Evolutionary conservation across 2,329 filamentous ascomycete species (phyloP), one percentile per base, ranked within the genome.

Genomic region (Meredithiella fracta): DNA sequence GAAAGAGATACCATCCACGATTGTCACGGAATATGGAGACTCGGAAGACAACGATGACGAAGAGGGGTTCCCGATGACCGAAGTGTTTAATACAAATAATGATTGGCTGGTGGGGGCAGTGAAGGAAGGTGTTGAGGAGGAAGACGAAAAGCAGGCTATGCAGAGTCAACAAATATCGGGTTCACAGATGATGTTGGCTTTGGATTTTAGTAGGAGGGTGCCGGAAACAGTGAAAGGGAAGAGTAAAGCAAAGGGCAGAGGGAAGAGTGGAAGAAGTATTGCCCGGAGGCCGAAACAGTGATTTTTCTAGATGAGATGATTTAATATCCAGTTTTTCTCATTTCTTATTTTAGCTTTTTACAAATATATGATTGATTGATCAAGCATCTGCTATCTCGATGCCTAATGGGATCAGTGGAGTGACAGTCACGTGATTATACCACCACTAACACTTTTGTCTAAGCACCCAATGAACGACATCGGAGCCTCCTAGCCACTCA

Each of bases 171-270:
- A 14, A 7, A 11, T 37, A 7, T 50, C 55, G n/a, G 54, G 47
- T 14, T 55, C 52, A 20, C 53, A 58, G 17, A 38, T 58, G 22
- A 37, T 58, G 17, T 38, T 58, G 15, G 42, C 44, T 29, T 55
- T 58, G 25, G 56, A 58, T 38, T 55, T 51, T 22, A 54, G 53
- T 17, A 26, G 34, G 5, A 37, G 25, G 20, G 40, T 29, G 14
- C 34, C 26, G 37, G 56, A 51, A n/a, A 9, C 38, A 47, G 23
- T 23, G 25, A 56, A 40, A 22, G 51, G 26, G 11, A 55, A 40
- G 47, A 26, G 55, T 26, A 57, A 47, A n/a, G 51, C 26, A 23
- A 57, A 44, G 54, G 34, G 42, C 1, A 56, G 29, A 22, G 7
- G n/a, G 15, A 40, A 29, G 17, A 52, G 50, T 52, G 34, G 50